These are phyloP conservation scores for Halophytophthora polymorphica DNA, from an alignment of 352 stramenopile species.

Conservation along the genomic window DNA sequence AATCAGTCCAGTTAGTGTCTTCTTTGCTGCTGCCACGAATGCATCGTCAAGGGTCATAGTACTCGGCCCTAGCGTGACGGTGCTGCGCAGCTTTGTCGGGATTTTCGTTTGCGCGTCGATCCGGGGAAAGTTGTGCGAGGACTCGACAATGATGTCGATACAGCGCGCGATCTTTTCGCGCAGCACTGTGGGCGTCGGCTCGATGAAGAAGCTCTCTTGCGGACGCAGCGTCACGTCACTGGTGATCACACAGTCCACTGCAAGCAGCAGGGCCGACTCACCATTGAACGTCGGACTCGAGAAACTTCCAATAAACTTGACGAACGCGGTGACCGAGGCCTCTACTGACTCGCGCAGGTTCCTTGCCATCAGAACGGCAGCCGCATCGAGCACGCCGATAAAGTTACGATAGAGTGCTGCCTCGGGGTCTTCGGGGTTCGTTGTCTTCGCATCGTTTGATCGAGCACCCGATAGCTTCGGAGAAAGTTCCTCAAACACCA, in stretches of 20 bases:
- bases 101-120: slow-evolving; percentile 83
- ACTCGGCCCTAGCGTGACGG: slow-evolving; percentile 73
- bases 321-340: slow-evolving; percentile 68
- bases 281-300: slow-evolving; percentile 43
- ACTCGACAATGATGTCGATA: slow-evolving; percentile 70
- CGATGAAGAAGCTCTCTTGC: slow-evolving; percentile 55
- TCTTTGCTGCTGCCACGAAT: slow-evolving; percentile 75
- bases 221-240: slow-evolving; percentile 14
- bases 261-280: slow-evolving; percentile 59
- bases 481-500: slow-evolving; percentile 52
- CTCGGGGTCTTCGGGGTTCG: slow-evolving; percentile 36
- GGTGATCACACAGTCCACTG: slow-evolving; percentile 43
- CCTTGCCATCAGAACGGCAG: slow-evolving; percentile 87
- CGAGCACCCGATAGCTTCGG: slow-evolving; percentile 18
- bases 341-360: slow-evolving; percentile 88
- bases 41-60: slow-evolving; percentile 77
- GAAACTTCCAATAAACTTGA: slow-evolving; percentile 77
- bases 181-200: slow-evolving; percentile 47
- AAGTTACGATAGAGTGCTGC: slow-evolving; percentile 47
- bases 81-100: slow-evolving; percentile 53
- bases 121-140: slow-evolving; percentile 84
- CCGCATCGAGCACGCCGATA: slow-evolving; percentile 73
- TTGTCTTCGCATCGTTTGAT: background rate
- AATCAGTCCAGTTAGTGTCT: slow-evolving; percentile 47
- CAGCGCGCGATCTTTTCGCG: slow-evolving; percentile 67